Base-by-base conservation (phyloP, 768 basidiomycete genomes). In the Pleurotus tuber-regium region DNA sequence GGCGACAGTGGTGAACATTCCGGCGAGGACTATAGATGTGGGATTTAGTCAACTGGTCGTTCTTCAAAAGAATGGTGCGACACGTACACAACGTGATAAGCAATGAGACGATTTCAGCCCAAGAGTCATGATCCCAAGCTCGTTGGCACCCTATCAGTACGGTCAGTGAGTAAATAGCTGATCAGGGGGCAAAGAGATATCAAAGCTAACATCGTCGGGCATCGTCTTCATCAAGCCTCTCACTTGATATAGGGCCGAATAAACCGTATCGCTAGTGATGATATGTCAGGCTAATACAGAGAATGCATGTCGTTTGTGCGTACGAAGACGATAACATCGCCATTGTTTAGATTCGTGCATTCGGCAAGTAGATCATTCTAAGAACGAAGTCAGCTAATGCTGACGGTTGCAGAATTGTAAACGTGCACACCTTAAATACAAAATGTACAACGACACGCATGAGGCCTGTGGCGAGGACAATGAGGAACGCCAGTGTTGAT, bases 401-500 rank as follows among this genome's bases (percentile, higher is more conserved):
- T 39, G 21, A 21, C 31, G 39, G 18, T 28, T 0, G 16, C 41
- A 4, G 28, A 48, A 4, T 11, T 35, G 16, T 25, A 25, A n/a
- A 24, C 19, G 31, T 0, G 60, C 68, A 19, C 35, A 80, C 87
- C 79, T 89, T 90, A 70, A 75, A 74, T 0, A 71, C 72, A 57
- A 89, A 90, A 59, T 92, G 89, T 1, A 80, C 70, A 6, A 91
- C 64, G 7, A 81, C 68, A 24, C 80, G 74, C 55, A 84, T 59
- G 33, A 90, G 55, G 5, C 77, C 80, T 3, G 78, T 66, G 0
- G 67, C 86, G 4, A 77, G 57, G 19, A 84, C 67, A 1, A 84
- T 59, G 41, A 85, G 61, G 16, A 78, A 62, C 4, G 74, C 75
- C 2, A 78, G 53, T 0, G 70, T 65, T 1, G 80, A 78, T 14